Conservation (phyloP, 2,329 filamentous ascomycete genomes). For the Ploettnerulaceae sp. region DNA sequence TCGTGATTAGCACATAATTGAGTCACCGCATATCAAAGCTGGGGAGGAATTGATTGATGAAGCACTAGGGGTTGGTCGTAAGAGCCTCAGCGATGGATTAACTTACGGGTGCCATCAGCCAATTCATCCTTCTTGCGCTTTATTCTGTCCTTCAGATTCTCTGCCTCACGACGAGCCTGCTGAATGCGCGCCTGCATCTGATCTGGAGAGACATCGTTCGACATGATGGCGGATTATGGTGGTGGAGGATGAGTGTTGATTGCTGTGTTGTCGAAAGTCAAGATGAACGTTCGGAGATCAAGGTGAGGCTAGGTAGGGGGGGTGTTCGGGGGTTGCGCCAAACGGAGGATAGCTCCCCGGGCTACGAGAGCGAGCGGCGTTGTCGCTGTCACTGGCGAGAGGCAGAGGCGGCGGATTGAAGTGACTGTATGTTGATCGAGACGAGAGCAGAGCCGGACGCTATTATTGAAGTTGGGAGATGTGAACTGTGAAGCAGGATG, state of each 20-base stretch:
- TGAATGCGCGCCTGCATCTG: slow-evolving; percentile 91
- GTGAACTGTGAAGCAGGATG: too few species aligned
- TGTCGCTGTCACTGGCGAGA: not conserved
- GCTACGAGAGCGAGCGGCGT: slow-evolving; percentile 15
- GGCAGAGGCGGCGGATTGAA: not conserved
- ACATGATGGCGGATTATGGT: slow-evolving; percentile 27
- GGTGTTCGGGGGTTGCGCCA: slow-evolving; percentile 22
- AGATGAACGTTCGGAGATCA: slow-evolving; percentile 10
- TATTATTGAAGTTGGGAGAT: too few species aligned
- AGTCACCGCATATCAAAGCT: not conserved
- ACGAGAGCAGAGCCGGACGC: too few species aligned
- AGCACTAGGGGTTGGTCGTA: not conserved
- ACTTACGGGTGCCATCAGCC: slow-evolving; percentile 94
- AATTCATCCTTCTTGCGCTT: slow-evolving; percentile 99
- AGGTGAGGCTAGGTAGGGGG: slow-evolving; percentile 19
- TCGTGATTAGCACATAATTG: slow-evolving; percentile 18
- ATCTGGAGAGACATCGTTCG: slow-evolving; percentile 62
- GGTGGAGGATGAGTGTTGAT: slow-evolving; percentile 11
- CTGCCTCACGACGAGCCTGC: slow-evolving; percentile 91
- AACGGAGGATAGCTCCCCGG: slow-evolving; percentile 28
- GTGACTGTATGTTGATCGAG: not conserved
- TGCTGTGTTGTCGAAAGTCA: not conserved
- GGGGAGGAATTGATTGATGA: slow-evolving; percentile 13
- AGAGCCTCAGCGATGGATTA: slow-evolving; percentile 7
- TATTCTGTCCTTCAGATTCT: slow-evolving; percentile 96